A percentile compares a stretch with the other conserved stretches of the same genome.
phyloP scores from a whole-genome alignment of 2,329 filamentous ascomycete species.

The Coniochaeta hoffmannii region DNA sequence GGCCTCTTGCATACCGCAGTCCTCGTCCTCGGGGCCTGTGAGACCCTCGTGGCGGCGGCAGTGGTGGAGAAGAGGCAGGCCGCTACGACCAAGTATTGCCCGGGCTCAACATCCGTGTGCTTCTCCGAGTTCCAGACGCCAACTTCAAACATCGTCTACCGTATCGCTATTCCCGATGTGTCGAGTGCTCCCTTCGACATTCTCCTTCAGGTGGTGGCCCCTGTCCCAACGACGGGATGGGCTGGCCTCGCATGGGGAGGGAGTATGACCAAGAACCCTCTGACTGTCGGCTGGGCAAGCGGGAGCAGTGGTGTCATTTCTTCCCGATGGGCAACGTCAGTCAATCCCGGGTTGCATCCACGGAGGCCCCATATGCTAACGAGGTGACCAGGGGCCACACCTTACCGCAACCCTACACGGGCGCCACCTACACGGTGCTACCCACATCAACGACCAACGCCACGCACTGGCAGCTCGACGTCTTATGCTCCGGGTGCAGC shows the following conservation, averaged over 20 bases:
- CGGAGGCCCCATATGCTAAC: not conserved
- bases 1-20: not conserved
- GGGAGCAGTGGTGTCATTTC: constrained; percentile 25
- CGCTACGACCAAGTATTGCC: constrained; percentile 14
- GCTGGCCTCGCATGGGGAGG: constrained; percentile 30
- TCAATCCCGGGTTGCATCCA: constrained; percentile 2
- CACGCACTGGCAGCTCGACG: constrained; percentile 22
- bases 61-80: not conserved
- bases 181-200: constrained; percentile 25
- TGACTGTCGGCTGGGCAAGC: constrained; percentile 28
- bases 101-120: constrained; percentile 15
- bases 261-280: constrained; percentile 28
- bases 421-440: constrained; percentile 15
- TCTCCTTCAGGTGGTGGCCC: constrained; percentile 28
- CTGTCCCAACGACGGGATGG: constrained; percentile 25
- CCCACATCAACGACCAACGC: constrained; percentile 13
- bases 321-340: constrained; percentile 28
- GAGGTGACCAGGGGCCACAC: constrained; percentile 7
- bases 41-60: not conserved
- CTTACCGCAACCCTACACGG: constrained; percentile 11
- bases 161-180: constrained; percentile 23
- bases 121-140: constrained; percentile 17
- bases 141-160: constrained; percentile 13
- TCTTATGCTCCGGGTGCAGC: constrained; percentile 18
- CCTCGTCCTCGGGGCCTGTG: not conserved